A percentile compares a stretch with the other conserved stretches of the same genome.
phyloP scores from a whole-genome alignment of 495 filamentous ascomycete species.

The Aspergillus egyptiacus region DNA sequence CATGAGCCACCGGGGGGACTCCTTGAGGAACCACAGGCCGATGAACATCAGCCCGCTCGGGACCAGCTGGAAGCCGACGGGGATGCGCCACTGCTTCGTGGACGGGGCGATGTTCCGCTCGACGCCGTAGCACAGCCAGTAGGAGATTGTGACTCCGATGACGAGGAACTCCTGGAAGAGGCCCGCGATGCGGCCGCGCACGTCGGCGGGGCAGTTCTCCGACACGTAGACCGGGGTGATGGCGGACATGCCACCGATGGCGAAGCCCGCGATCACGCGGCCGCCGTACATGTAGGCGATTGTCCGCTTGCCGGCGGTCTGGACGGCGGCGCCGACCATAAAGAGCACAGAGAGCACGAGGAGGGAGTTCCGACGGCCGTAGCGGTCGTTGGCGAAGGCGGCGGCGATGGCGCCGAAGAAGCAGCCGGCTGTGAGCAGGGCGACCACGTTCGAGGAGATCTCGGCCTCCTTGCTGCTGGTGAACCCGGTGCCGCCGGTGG shows the following conservation, averaged over 20 bases:
- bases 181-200: conserved; percentile 40
- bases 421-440: conserved; percentile 58
- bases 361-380: conserved; percentile 55
- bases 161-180: conserved; percentile 34
- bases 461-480: conserved; percentile 13
- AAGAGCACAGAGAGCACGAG: conserved; percentile 52
- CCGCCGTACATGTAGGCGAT: conserved; percentile 38
- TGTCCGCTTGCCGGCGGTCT: conserved; percentile 37
- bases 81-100: conserved; percentile 49
- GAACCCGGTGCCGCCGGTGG: conserved; percentile 25
- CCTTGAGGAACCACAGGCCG: conserved; percentile 46
- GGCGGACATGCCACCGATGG: conserved; percentile 40
- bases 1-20: conserved; percentile 53
- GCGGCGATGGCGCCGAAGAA: conserved; percentile 62
- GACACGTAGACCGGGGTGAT: conserved; percentile 46
- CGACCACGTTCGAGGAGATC: conserved; percentile 50
- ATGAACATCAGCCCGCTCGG: conserved; percentile 45
- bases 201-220: conserved; percentile 36
- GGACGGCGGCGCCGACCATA: conserved; percentile 58
- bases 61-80: conserved; percentile 48
- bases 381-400: conserved; percentile 50
- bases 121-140: conserved; percentile 51
- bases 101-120: conserved; percentile 32
- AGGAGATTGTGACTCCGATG: conserved; percentile 27
- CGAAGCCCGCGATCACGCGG: conserved; percentile 39